Evolutionary conservation across 768 basidiomycete species (phyloP).

Genomic region (Collybia sordida): DNA sequence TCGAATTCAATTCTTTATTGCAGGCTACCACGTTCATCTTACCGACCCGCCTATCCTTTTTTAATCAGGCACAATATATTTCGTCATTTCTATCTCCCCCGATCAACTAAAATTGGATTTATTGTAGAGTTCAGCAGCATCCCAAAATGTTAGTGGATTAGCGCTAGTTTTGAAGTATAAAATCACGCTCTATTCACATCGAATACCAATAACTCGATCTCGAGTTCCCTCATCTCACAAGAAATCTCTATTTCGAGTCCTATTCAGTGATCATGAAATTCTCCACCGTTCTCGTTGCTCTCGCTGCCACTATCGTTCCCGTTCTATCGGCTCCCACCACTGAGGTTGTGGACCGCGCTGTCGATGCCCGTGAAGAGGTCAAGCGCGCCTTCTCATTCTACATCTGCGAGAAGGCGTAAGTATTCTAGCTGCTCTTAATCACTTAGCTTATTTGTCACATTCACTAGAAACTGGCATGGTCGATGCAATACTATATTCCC

Average conservation of each 20-base stretch:
- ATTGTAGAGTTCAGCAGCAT: too few relatives aligned
- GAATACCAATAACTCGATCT: too few relatives aligned
- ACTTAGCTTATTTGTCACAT: neutral
- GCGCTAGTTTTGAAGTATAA: too few relatives aligned
- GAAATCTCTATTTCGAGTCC: neutral
- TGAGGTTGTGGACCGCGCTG: conserved; percentile 1
- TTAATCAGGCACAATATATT: too few relatives aligned
- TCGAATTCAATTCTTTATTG: too few relatives aligned
- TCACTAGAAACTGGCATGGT: neutral
- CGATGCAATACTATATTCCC: conserved; percentile 6
- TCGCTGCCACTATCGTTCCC: conserved; percentile 2
- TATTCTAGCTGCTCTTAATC: neutral
- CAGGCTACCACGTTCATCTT: too few relatives aligned
- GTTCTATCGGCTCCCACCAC: conserved; percentile 5
- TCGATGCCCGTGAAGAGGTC: conserved; percentile 2
- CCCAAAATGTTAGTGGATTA: too few relatives aligned
- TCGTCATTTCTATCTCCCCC: too few relatives aligned
- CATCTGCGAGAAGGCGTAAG: conserved; percentile 5
- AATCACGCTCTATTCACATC: too few relatives aligned
- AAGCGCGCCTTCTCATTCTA: conserved; percentile 6
- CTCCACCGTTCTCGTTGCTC: neutral
- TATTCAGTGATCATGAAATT: conserved; percentile 4
- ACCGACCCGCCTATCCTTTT: too few relatives aligned
- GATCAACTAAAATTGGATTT: too few relatives aligned
- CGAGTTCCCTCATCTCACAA: too few relatives aligned